Percentiles rank a stretch among this genome's conserved stretches.
phyloP scores from a whole-genome alignment of 2,329 filamentous ascomycete genomes.

The Colletotrichum limetticola region DNA sequence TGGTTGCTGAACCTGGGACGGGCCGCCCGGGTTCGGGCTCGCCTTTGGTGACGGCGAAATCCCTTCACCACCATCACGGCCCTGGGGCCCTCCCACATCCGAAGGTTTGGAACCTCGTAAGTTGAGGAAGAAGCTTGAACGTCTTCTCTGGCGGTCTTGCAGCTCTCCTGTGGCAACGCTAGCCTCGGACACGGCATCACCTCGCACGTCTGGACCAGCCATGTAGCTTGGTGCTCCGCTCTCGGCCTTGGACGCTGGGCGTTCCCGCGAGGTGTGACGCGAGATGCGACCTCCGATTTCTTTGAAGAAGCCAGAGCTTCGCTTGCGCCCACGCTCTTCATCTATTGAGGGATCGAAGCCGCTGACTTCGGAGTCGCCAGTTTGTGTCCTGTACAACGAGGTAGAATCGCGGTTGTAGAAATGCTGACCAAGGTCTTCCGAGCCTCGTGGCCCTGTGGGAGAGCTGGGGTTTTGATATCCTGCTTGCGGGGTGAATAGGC shows the following conservation, averaged over 20 bases:
- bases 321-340: constrained; percentile 49
- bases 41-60: constrained; percentile 28
- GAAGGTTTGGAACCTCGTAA: constrained; percentile 39
- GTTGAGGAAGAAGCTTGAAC: constrained; percentile 51
- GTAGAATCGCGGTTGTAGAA: constrained; percentile 40
- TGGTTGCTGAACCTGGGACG: constrained; percentile 32
- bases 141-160: constrained; percentile 48
- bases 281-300: constrained; percentile 58
- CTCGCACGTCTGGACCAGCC: constrained; percentile 38
- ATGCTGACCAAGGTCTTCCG: constrained; percentile 32
- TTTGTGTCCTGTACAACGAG: constrained; percentile 52
- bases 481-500: constrained; percentile 49
- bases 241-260: constrained; percentile 41
- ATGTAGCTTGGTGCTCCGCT: constrained; percentile 8
- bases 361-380: constrained; percentile 50
- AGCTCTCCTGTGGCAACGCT: constrained; percentile 53
- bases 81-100: constrained; percentile 41
- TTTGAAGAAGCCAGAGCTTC: constrained; percentile 61
- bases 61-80: constrained; percentile 24
- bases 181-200: constrained; percentile 54
- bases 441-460: constrained; percentile 37
- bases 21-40: constrained; percentile 35
- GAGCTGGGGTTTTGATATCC: constrained; percentile 25
- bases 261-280: constrained; percentile 46
- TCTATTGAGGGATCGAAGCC: constrained; percentile 49